A percentile compares a stretch with the other conserved stretches of the same genome.
Conservation (phyloP, 23 red algal species). For the Chondrus crispus region DNA sequence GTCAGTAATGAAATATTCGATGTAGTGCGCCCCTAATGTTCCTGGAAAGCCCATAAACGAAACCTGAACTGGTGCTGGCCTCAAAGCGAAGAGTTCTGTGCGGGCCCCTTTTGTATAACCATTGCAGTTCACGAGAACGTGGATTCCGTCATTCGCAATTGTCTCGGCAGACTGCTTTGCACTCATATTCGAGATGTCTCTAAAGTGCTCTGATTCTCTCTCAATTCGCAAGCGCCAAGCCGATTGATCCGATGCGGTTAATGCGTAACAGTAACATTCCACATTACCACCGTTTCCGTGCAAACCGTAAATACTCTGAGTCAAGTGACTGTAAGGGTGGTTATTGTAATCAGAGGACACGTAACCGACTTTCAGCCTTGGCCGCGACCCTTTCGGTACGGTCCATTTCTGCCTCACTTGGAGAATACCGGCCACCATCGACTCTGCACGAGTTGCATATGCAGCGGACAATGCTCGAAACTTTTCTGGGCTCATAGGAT, state of each 20-base stretch:
- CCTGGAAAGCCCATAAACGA: constrained; percentile 88
- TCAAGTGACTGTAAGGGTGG: constrained; percentile 83
- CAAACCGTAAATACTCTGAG: constrained; percentile 73
- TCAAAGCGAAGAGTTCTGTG: constrained; percentile 78
- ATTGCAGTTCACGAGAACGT: constrained; percentile 80
- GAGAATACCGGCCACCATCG: constrained; percentile 58
- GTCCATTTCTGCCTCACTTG: constrained; percentile 35
- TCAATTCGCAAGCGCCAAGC: constrained; percentile 62
- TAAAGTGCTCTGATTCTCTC: constrained; percentile 72
- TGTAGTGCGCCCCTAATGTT: constrained; percentile 67
- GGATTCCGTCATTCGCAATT: constrained; percentile 77
- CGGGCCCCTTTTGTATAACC: constrained; percentile 84
- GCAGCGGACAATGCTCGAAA: constrained; percentile 65
- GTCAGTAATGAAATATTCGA: constrained; percentile 85
- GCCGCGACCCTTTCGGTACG: not conserved
- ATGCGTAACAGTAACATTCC: constrained; percentile 79
- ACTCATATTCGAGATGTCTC: constrained; percentile 67
- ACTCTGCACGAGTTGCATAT: constrained; percentile 69
- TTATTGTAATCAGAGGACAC: constrained; percentile 86
- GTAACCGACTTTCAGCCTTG: constrained; percentile 73
- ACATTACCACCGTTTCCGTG: constrained; percentile 56
- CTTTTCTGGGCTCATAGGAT: constrained; percentile 60
- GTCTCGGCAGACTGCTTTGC: constrained; percentile 65
- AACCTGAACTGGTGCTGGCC: constrained; percentile 83
- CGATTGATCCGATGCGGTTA: constrained; percentile 69